These are phyloP conservation scores for Eutrema yunnanense DNA, from an alignment of 345 rosid species.

Conservation along the genomic window DNA sequence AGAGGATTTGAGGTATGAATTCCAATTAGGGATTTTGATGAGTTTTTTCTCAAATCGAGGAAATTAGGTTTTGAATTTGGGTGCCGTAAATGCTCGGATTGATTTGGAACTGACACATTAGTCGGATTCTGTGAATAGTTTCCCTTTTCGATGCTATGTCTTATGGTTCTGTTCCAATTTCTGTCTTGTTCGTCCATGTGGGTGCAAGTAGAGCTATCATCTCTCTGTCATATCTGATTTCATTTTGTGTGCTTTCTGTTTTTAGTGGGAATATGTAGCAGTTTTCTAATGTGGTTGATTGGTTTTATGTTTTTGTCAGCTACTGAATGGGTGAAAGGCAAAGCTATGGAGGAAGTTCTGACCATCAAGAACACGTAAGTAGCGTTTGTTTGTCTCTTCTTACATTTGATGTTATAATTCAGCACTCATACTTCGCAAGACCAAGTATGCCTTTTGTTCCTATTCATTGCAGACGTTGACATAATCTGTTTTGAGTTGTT, in stretches of 20 bases:
- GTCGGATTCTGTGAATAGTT: background rate
- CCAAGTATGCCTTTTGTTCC: background rate
- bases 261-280: background rate
- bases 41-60: background rate
- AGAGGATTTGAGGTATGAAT: background rate
- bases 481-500: background rate
- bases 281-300: background rate
- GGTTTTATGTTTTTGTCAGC: conserved; percentile 35
- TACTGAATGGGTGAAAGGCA: conserved; percentile 99
- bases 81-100: background rate
- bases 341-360: conserved; percentile 80
- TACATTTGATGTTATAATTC: background rate
- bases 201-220: background rate
- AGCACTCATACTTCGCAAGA: background rate
- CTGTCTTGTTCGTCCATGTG: background rate
- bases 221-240: background rate
- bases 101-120: background rate
- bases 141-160: background rate
- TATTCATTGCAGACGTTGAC: background rate
- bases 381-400: background rate
- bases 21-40: background rate
- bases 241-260: background rate
- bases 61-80: background rate
- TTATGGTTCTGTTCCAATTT: background rate
- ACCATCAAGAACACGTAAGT: conserved; percentile 94